Evolutionary conservation across 2,329 filamentous ascomycete genomes (phyloP), one percentile per base, ranked within the genome.

Genomic region (Huntiella omanensis): DNA sequence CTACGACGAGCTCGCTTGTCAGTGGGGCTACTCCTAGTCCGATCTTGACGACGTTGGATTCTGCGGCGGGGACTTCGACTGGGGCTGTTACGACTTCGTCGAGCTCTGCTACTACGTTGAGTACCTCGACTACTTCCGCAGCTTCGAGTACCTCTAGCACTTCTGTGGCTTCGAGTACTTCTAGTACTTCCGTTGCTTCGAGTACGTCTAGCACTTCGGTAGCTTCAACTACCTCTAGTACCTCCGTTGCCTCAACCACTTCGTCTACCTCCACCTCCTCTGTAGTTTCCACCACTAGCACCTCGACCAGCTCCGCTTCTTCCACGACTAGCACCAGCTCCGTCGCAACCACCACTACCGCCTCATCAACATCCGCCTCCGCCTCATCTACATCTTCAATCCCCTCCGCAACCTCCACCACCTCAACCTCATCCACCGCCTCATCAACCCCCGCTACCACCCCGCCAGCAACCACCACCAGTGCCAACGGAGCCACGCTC

Each of bases 391-490:
- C 43, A 11, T 39, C 46, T 34, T 22, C 40, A 8, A 7, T 32
- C 16, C 13, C 16, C 15, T 11, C 19, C 44, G 12, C 40, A 32
- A 17, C 33, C 51, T 4, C 47, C 49, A 13, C 5, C 19, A 38
- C 15, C 45, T 16, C 15, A 12, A 11, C n/a, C 28, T 47, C 53
- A 5, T 36, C 46, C 38, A 46, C 50, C 22, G 43, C 19, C 32
- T 37, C 40, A 15, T 33, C 15, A 47, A 52, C 50, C 44, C 52
- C 36, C 45, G 52, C 41, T 45, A 51, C 52, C 41, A 50, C 52
- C 3, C 40, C 35, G 43, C 50, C 49, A 44, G 57, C 48, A 13
- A 57, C 52, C 47, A 52, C 51, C 45, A 58, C 48, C 52, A 58
- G 51, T 42, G 54, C 43, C 45, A 48, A 43, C 36, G 2, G 55